These are phyloP conservation scores for Blastobotrys illinoisensis DNA, from an alignment of 1,139 yeast species.

Conservation along the genomic window DNA sequence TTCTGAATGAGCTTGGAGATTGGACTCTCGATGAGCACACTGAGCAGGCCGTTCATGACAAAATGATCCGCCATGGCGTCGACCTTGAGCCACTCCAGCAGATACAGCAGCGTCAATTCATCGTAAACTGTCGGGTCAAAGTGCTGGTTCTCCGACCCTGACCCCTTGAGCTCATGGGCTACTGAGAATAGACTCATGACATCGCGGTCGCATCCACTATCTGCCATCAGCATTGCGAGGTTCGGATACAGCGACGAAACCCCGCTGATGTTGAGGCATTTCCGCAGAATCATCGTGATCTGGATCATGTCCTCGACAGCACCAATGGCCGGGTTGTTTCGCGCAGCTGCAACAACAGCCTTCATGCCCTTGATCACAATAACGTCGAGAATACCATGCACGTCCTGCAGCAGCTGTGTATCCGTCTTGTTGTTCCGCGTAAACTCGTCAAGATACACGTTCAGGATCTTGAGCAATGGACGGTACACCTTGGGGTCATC, in stretches of 20 bases:
- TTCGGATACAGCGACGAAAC: conserved; percentile 46
- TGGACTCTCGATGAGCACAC: conserved; percentile 69
- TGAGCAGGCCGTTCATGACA: conserved; percentile 59
- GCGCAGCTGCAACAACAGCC: conserved; percentile 24
- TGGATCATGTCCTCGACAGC: conserved; percentile 61
- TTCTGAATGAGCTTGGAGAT: conserved; percentile 60
- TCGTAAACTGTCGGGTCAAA: conserved; percentile 60
- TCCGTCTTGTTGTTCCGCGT: conserved; percentile 6
- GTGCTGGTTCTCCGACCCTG: conserved; percentile 30
- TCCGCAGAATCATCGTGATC: conserved; percentile 57
- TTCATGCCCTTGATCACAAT: conserved; percentile 30
- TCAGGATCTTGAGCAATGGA: conserved; percentile 24
- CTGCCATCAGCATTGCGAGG: conserved; percentile 49
- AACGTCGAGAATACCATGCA: conserved; percentile 27
- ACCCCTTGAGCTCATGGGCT: conserved; percentile 56
- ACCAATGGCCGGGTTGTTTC: conserved; percentile 29
- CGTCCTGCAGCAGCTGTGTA: conserved; percentile 19
- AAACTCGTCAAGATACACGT: conserved; percentile 25
- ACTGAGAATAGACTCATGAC: conserved; percentile 63
- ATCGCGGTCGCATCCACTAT: conserved; percentile 57
- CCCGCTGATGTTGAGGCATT: conserved; percentile 49
- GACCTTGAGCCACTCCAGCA: conserved; percentile 62
- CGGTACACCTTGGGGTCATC: conserved; percentile 16
- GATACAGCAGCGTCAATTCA: conserved; percentile 61
- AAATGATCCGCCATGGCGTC: conserved; percentile 63